These are phyloP conservation scores for Cryptococcus sp. DNA, from an alignment of 1,284 basidiomycete genomes.

Conservation along the genomic window DNA sequence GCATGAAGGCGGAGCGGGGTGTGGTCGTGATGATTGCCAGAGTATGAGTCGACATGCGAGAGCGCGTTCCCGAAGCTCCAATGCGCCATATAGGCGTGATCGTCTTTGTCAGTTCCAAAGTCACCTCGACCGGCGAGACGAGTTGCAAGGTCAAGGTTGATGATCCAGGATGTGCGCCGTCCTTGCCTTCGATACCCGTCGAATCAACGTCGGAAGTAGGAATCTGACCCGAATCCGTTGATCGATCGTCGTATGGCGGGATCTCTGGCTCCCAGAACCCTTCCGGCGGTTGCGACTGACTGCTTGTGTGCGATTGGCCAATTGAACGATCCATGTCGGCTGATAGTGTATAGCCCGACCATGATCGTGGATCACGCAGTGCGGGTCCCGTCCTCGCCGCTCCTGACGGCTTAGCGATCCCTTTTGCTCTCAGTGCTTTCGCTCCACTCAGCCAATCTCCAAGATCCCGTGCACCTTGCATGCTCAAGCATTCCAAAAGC, in stretches of 20 bases:
- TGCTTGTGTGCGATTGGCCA: neutral
- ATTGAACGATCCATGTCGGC: neutral
- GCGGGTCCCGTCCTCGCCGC: neutral
- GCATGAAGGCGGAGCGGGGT: slow-evolving; percentile 16
- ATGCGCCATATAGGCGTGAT: slow-evolving; percentile 27
- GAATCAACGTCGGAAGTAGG: slow-evolving; percentile 4
- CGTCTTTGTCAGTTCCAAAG: slow-evolving; percentile 39
- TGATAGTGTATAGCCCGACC: too few relatives aligned
- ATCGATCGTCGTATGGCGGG: slow-evolving; percentile 25
- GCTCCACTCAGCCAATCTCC: slow-evolving; percentile 41
- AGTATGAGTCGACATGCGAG: slow-evolving; percentile 25
- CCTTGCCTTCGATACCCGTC: slow-evolving; percentile 17
- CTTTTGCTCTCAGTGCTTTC: neutral
- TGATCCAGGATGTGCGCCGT: slow-evolving; percentile 12
- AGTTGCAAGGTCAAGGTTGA: slow-evolving; percentile 30
- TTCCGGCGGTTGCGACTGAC: neutral
- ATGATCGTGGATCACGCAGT: neutral
- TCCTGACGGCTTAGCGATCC: neutral
- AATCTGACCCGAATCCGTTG: neutral
- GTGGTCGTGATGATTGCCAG: slow-evolving; percentile 39
- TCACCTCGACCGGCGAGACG: slow-evolving; percentile 20
- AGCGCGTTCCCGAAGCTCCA: slow-evolving; percentile 1
- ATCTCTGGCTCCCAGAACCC: slow-evolving; percentile 35
- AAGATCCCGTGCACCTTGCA: slow-evolving; percentile 31
- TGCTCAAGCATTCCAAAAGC: slow-evolving; percentile 35